Conservation (phyloP, 371 early-diverging fungal genomes). For the Mucor saturninus region DNA sequence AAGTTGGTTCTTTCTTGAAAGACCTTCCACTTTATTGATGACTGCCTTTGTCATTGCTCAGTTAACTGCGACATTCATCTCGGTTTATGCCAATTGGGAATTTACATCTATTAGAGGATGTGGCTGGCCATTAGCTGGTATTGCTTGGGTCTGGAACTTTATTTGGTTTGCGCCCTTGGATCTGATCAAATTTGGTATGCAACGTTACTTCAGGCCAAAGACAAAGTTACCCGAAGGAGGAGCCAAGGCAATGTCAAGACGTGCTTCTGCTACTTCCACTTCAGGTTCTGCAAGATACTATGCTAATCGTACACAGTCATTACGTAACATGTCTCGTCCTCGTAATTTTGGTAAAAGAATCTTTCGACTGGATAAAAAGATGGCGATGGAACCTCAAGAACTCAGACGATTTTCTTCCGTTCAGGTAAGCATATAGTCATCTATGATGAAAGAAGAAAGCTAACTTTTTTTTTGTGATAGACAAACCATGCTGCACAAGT, state of each 20-base stretch:
- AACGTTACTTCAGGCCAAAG: slow-evolving; percentile 42
- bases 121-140: slow-evolving; percentile 59
- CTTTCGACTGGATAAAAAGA: slow-evolving; percentile 35
- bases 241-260: slow-evolving; percentile 25
- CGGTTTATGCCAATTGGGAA: slow-evolving; percentile 62
- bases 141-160: slow-evolving; percentile 72
- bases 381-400: slow-evolving; percentile 36
- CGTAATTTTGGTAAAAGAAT: slow-evolving; percentile 44
- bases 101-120: slow-evolving; percentile 59
- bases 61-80: slow-evolving; percentile 56
- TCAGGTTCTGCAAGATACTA: slow-evolving; percentile 49
- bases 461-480: slow-evolving; percentile 3
- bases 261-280: slow-evolving; percentile 38
- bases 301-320: slow-evolving; percentile 51
- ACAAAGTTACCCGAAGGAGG: slow-evolving; percentile 12
- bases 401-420: slow-evolving; percentile 34
- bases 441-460: background rate
- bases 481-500: slow-evolving; percentile 30
- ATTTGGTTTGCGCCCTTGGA: slow-evolving; percentile 73
- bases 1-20: slow-evolving; percentile 53
- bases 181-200: slow-evolving; percentile 71
- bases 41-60: slow-evolving; percentile 59
- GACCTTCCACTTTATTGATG: slow-evolving; percentile 51
- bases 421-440: slow-evolving; percentile 17
- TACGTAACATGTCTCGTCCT: slow-evolving; percentile 43